These are phyloP conservation scores for Rhynchospora pubera DNA, from an alignment of 176 grass and related monocot genomes.

Conservation along the genomic window DNA sequence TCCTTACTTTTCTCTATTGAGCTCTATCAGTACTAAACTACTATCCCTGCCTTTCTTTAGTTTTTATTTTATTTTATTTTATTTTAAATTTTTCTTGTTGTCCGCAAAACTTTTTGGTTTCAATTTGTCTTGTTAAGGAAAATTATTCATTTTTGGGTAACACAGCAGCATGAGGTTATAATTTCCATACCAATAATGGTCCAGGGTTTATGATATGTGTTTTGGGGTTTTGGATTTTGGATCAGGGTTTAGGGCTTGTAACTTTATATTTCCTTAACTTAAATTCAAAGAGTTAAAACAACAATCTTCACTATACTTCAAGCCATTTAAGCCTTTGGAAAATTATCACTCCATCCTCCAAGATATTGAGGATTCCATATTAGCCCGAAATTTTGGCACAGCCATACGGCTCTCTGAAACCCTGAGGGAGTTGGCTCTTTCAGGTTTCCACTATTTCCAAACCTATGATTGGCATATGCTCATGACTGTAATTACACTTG, in stretches of 20 bases:
- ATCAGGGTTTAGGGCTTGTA: background rate
- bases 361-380: slow-evolving; percentile 80
- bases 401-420: slow-evolving; percentile 64
- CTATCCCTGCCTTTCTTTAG: background rate
- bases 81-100: background rate
- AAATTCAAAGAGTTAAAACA: slow-evolving; percentile 60
- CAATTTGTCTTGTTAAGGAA: background rate
- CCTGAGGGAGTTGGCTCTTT: slow-evolving; percentile 68
- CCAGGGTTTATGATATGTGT: no score
- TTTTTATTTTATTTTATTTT: background rate
- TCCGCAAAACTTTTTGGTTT: background rate
- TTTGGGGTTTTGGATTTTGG: no score
- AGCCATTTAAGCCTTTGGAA: slow-evolving; percentile 76
- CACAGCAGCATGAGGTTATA: background rate
- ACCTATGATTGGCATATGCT: slow-evolving; percentile 98
- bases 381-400: slow-evolving; percentile 53
- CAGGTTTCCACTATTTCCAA: slow-evolving; percentile 97
- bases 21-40: background rate
- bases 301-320: slow-evolving; percentile 71
- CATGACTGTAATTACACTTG: slow-evolving; percentile 89
- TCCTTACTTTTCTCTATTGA: background rate
- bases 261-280: slow-evolving; percentile 33
- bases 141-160: no score
- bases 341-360: slow-evolving; percentile 48
- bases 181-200: background rate